A percentile compares a stretch with the other conserved stretches of the same genome.
Evolutionary conservation across 2,329 filamentous ascomycete species (phyloP).

Genomic region (Ophiostoma himal-ulmi): DNA sequence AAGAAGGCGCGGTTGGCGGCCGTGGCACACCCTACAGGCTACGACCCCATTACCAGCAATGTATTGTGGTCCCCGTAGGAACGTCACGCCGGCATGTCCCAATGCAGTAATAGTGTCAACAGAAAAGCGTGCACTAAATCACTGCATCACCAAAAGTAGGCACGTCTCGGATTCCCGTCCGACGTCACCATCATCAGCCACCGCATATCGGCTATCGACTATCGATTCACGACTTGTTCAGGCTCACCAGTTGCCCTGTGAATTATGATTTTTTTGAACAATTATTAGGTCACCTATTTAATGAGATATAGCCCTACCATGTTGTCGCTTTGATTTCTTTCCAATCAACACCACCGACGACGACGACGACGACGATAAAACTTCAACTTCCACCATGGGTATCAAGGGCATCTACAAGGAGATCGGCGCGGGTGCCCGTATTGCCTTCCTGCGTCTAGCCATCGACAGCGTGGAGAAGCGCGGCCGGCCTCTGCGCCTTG

Average conservation of each 20-base stretch:
- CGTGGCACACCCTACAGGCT: background rate
- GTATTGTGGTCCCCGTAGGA: slow-evolving; percentile 27
- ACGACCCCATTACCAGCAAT: background rate
- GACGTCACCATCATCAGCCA: background rate
- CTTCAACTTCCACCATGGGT: slow-evolving; percentile 45
- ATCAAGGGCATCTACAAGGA: slow-evolving; percentile 79
- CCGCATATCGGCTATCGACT: background rate
- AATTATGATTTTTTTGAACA: background rate
- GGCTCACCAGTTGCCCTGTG: background rate
- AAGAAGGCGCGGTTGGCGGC: background rate
- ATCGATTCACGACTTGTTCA: background rate
- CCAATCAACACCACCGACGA: background rate
- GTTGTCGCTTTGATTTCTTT: background rate
- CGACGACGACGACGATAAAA: slow-evolving; percentile 3
- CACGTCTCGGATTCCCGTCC: background rate
- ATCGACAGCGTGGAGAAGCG: slow-evolving; percentile 67
- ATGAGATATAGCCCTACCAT: background rate
- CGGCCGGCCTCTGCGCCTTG: slow-evolving; percentile 71
- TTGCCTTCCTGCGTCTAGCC: slow-evolving; percentile 77
- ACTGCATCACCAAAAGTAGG: background rate
- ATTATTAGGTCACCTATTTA: background rate
- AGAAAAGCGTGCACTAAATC: slow-evolving; percentile 24
- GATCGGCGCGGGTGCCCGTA: slow-evolving; percentile 71
- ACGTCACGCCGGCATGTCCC: slow-evolving; percentile 23
- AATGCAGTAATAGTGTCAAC: slow-evolving; percentile 32